Evolutionary conservation across 2,329 filamentous ascomycete species (phyloP).

Genomic region (Paracoccidioides brasiliensis): DNA sequence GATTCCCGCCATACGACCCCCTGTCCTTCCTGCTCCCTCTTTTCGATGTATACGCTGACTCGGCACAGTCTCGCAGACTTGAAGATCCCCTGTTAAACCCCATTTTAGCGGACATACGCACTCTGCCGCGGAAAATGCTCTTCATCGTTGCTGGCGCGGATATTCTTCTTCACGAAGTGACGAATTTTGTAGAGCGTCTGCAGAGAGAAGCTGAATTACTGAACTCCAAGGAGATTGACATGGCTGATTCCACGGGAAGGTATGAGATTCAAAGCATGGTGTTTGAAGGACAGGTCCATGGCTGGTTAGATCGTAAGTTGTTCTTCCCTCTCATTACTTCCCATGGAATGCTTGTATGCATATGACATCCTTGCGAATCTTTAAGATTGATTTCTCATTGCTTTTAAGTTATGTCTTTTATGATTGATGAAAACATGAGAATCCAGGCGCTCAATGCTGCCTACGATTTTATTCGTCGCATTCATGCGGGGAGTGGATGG

Average conservation of each 20-base stretch:
- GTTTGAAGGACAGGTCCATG: constrained; percentile 20
- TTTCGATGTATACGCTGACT: constrained; percentile 33
- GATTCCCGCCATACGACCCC: constrained; percentile 28
- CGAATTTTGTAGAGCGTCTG: constrained; percentile 26
- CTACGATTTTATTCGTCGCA: constrained; percentile 6
- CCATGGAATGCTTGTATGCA: not conserved
- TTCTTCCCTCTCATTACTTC: not conserved
- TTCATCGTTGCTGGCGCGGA: constrained; percentile 31
- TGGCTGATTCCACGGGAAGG: constrained; percentile 7
- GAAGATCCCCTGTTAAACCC: constrained; percentile 28
- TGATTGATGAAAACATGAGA: constrained; percentile 8
- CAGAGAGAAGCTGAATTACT: constrained; percentile 14
- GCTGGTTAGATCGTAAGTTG: constrained; percentile 18
- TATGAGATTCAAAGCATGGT: constrained; percentile 15
- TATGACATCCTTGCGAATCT: not conserved
- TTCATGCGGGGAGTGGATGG: constrained; percentile 5
- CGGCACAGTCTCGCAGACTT: constrained; percentile 12
- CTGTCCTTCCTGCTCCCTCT: constrained; percentile 28
- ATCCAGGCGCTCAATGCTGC: constrained; percentile 7
- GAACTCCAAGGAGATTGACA: not conserved
- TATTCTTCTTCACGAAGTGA: constrained; percentile 31
- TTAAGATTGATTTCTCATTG: not conserved
- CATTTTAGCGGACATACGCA: constrained; percentile 22
- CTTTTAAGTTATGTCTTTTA: constrained; percentile 10
- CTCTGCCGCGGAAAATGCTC: constrained; percentile 28